Conservation (phyloP, 306 rosid genomes). For the Boehmeria nivea region DNA sequence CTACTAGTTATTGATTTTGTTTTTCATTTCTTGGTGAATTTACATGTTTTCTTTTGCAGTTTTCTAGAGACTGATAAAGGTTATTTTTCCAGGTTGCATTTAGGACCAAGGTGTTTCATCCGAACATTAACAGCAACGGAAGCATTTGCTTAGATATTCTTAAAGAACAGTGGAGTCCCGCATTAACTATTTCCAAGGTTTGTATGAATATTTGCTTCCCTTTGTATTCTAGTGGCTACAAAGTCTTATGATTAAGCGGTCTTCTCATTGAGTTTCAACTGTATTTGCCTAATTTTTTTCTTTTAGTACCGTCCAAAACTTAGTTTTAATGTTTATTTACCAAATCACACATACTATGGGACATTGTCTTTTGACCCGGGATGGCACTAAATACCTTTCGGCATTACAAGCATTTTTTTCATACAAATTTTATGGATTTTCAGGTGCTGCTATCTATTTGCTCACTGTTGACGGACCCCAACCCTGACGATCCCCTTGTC, state of each 20-base stretch:
- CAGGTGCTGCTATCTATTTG: conserved; percentile 82
- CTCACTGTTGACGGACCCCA: conserved; percentile 82
- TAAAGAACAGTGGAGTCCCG: conserved; percentile 90
- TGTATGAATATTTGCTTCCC: conserved; percentile 4
- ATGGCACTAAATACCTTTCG: too few species aligned
- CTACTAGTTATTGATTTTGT: neutral
- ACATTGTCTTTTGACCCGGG: too few species aligned
- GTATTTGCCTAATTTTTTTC: too few species aligned
- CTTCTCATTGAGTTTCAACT: too few species aligned
- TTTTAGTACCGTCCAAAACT: too few species aligned
- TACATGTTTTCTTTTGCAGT: neutral
- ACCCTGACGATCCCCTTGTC: conserved; percentile 83
- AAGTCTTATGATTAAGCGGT: too few species aligned
- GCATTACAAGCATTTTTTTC: too few species aligned
- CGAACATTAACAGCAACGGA: conserved; percentile 84
- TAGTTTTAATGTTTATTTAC: too few species aligned
- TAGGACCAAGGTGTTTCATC: conserved; percentile 94
- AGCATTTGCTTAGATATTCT: conserved; percentile 88
- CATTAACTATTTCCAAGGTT: conserved; percentile 84
- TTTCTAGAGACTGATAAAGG: conserved; percentile 1
- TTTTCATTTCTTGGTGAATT: neutral
- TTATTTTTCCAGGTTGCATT: conserved; percentile 63
- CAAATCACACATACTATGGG: too few species aligned
- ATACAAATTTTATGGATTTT: conserved; percentile 12
- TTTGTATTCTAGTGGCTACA: too few species aligned